These are phyloP conservation scores for Oryza meridionalis DNA, from an alignment of 176 grass and related monocot genomes.

Conservation along the genomic window DNA sequence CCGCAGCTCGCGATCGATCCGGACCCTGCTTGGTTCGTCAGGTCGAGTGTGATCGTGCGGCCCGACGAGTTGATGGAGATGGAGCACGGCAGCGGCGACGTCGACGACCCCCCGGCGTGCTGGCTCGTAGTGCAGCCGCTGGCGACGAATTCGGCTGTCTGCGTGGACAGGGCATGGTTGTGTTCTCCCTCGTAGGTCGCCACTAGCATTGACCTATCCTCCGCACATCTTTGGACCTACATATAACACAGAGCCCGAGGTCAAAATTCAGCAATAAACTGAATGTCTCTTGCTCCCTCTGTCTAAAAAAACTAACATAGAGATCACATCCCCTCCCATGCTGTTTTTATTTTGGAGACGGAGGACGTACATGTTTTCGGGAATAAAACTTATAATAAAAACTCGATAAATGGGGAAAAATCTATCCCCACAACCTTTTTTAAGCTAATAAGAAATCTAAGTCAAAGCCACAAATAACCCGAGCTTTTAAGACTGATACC, in stretches of 20 bases:
- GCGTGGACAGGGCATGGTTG: slow-evolving; percentile 10
- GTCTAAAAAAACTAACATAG: no score
- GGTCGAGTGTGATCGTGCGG: slow-evolving; percentile 20
- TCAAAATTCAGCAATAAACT: not conserved
- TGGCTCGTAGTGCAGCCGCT: not conserved
- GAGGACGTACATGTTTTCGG: no score
- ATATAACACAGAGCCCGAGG: not conserved
- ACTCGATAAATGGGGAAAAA: no score
- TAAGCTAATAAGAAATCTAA: no score
- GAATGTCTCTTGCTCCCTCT: no score
- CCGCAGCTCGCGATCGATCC: not conserved
- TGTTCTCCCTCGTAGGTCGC: slow-evolving; percentile 52
- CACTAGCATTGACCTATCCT: slow-evolving; percentile 43
- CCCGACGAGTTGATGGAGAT: slow-evolving; percentile 34
- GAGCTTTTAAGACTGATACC: no score
- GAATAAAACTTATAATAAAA: no score
- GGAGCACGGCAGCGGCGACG: slow-evolving; percentile 9
- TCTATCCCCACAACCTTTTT: no score
- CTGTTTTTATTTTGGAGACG: no score
- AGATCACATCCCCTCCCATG: no score
- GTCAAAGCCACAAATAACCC: no score
- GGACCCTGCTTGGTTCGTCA: not conserved
- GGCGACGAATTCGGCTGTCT: not conserved
- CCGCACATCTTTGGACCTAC: slow-evolving; percentile 47
- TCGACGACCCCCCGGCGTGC: not conserved